Evolutionary conservation across 768 basidiomycete species (phyloP).

Genomic region (Holtermannia corniformis): DNA sequence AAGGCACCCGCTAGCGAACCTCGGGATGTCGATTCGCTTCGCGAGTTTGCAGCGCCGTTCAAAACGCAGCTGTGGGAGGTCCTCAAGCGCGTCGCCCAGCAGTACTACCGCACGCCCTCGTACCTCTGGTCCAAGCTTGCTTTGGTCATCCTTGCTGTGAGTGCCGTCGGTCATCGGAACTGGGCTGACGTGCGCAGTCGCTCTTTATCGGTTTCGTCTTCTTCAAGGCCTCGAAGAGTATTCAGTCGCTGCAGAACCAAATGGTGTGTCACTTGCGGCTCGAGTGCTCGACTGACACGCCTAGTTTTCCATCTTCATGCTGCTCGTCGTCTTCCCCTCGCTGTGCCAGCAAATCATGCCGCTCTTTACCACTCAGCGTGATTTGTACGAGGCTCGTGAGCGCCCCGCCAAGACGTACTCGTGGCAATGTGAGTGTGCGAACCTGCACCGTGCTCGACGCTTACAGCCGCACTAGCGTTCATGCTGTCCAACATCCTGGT

Average conservation of each 20-base stretch:
- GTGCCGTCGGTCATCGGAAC: too few relatives aligned
- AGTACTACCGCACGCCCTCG: constrained; percentile 43
- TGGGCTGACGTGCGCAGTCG: constrained; percentile 8
- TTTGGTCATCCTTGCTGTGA: constrained; percentile 23
- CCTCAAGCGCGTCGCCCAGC: constrained; percentile 38
- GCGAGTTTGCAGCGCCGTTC: constrained; percentile 31
- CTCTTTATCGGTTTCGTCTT: constrained; percentile 42
- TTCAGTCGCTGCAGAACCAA: constrained; percentile 39
- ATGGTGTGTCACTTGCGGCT: constrained; percentile 14
- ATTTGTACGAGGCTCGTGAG: constrained; percentile 41
- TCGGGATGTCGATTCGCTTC: constrained; percentile 36
- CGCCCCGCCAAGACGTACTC: constrained; percentile 40
- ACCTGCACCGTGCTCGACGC: too few relatives aligned
- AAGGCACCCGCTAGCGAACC: constrained; percentile 39
- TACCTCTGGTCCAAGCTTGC: constrained; percentile 43
- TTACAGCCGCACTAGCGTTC: too few relatives aligned
- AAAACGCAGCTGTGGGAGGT: constrained; percentile 24
- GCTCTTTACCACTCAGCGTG: constrained; percentile 38
- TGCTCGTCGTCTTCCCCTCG: constrained; percentile 41
- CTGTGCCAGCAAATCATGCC: constrained; percentile 41
- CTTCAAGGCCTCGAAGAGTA: constrained; percentile 40
- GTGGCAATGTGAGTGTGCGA: too few relatives aligned
- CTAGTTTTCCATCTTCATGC: constrained; percentile 13
- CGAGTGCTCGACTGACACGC: constrained; percentile 4
- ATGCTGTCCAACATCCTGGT: constrained; percentile 41